Conservation (phyloP, 2,329 filamentous ascomycete species). For the Sphaerulina vaccinii region DNA sequence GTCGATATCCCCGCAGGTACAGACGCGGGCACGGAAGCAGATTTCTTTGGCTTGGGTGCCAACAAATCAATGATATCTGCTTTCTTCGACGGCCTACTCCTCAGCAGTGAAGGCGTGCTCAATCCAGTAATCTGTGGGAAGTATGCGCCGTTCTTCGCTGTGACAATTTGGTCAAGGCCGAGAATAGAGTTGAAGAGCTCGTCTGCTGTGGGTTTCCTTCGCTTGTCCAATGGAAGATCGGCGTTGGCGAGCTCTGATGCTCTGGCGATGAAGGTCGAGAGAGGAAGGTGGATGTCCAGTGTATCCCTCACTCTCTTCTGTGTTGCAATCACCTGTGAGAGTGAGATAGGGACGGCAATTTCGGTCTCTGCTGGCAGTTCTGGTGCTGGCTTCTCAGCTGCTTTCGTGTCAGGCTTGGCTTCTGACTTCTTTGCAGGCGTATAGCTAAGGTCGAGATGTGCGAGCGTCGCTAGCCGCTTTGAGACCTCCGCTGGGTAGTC, state of each 20-base stretch:
- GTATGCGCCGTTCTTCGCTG: slow-evolving; percentile 61
- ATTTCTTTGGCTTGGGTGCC: slow-evolving; percentile 46
- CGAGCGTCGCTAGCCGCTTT: slow-evolving; percentile 68
- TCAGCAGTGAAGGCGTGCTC: slow-evolving; percentile 42
- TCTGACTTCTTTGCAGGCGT: slow-evolving; percentile 60
- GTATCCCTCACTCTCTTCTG: slow-evolving; percentile 77
- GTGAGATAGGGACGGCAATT: slow-evolving; percentile 72
- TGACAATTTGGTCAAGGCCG: slow-evolving; percentile 59
- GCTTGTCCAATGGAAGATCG: slow-evolving; percentile 68
- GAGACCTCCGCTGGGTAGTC: slow-evolving; percentile 71
- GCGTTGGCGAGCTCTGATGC: slow-evolving; percentile 87
- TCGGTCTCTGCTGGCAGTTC: slow-evolving; percentile 52
- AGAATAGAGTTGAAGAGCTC: slow-evolving; percentile 90
- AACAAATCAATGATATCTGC: slow-evolving; percentile 83
- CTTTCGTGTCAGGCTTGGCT: slow-evolving; percentile 45
- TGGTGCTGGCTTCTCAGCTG: slow-evolving; percentile 45
- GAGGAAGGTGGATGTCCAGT: slow-evolving; percentile 75
- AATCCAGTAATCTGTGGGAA: slow-evolving; percentile 68
- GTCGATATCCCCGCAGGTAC: slow-evolving; percentile 37
- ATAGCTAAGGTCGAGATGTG: slow-evolving; percentile 89
- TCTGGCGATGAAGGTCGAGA: slow-evolving; percentile 82
- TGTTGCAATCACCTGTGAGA: slow-evolving; percentile 73
- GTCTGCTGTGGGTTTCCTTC: slow-evolving; percentile 66
- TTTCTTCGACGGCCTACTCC: slow-evolving; percentile 45
- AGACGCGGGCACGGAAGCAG: slow-evolving; percentile 32